Evolutionary conservation across 768 basidiomycete species (phyloP).

Genomic region (Suillus luteus): DNA sequence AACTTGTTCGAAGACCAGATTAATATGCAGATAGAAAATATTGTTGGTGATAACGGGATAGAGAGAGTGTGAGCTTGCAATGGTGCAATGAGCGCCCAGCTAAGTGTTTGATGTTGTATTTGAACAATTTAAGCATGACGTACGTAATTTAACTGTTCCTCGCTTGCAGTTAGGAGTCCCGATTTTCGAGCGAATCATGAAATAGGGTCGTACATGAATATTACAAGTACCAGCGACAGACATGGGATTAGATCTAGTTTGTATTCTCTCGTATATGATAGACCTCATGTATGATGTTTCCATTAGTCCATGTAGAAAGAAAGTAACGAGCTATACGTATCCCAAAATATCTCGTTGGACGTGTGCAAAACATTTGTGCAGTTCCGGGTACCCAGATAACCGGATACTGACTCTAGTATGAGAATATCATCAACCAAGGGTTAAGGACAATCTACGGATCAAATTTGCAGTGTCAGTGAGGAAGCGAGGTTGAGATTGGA

Average conservation of each 20-base stretch:
- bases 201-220: not conserved
- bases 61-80: not conserved
- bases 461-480: constrained; percentile 32
- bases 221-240: not conserved
- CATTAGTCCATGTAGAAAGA: not conserved
- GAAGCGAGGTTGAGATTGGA: not conserved
- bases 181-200: not conserved
- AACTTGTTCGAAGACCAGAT: not conserved
- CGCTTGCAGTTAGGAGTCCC: no score
- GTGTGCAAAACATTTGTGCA: not conserved
- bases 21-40: not conserved
- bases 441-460: constrained; percentile 74
- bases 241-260: not conserved
- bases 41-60: not conserved
- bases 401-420: constrained; percentile 33
- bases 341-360: not conserved
- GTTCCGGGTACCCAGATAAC: not conserved
- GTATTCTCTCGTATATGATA: not conserved
- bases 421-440: constrained; percentile 88
- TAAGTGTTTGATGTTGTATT: not conserved
- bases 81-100: not conserved
- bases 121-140: not conserved
- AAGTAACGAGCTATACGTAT: not conserved
- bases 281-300: not conserved
- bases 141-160: not conserved